phyloP scores from a whole-genome alignment of 192 early-diverging fungal genomes.

The Mortierella claussenii region DNA sequence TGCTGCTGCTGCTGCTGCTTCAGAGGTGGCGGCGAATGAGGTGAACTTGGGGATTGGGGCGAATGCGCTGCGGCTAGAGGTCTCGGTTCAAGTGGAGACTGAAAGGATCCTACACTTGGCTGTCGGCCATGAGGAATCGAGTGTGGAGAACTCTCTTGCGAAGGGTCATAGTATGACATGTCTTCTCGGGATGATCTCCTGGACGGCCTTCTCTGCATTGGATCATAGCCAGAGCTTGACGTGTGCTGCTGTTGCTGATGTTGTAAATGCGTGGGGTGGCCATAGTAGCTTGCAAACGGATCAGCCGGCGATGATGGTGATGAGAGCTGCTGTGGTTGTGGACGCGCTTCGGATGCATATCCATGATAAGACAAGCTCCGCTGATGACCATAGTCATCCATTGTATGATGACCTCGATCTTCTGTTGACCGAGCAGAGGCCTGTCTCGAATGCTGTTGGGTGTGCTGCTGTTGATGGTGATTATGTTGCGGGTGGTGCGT shows the following conservation, averaged over 20 bases:
- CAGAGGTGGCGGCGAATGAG: constrained; percentile 3
- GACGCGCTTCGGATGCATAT: background rate
- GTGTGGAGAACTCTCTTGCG: background rate
- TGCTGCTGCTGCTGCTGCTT: background rate
- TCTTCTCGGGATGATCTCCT: background rate
- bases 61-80: background rate
- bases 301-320: constrained; percentile 4
- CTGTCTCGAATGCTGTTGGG: background rate
- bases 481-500: background rate
- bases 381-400: constrained; percentile 14
- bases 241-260: constrained; percentile 6
- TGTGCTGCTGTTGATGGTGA: constrained; percentile 1
- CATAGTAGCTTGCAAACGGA: constrained; percentile 12
- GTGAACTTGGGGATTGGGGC: background rate
- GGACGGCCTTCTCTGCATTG: background rate
- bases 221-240: too few relatives aligned
- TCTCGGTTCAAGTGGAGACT: background rate
- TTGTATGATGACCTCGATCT: background rate
- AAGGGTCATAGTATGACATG: background rate
- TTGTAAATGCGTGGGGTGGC: background rate
- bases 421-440: background rate
- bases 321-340: constrained; percentile 1
- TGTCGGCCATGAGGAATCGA: background rate
- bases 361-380: constrained; percentile 17
- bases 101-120: background rate